Evolutionary conservation across 2,329 filamentous ascomycete species (phyloP).

Genomic region (Claviceps pusilla): DNA sequence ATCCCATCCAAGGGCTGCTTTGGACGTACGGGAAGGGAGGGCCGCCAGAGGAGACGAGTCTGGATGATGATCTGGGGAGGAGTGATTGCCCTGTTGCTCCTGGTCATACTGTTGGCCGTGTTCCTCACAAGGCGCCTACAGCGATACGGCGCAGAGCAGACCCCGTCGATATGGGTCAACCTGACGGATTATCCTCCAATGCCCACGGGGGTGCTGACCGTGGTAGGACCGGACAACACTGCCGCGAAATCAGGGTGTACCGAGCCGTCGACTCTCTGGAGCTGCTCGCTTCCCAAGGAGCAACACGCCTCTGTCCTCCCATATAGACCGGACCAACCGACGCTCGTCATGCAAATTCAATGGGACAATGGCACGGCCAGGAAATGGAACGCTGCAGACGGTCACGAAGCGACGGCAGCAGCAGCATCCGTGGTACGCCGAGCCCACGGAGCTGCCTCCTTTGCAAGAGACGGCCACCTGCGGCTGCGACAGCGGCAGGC

Average conservation of each 20-base stretch:
- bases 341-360: conserved; percentile 67
- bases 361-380: conserved; percentile 45
- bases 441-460: conserved; percentile 11
- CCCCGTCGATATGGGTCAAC: conserved; percentile 59
- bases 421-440: conserved; percentile 13
- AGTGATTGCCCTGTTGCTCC: conserved; percentile 38
- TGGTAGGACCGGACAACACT: conserved; percentile 57
- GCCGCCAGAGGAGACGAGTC: conserved; percentile 45
- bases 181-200: conserved; percentile 76
- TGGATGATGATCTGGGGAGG: conserved; percentile 37
- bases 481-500: conserved; percentile 10
- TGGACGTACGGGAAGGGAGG: conserved; percentile 47
- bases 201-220: conserved; percentile 66
- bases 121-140: conserved; percentile 27
- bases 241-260: conserved; percentile 55
- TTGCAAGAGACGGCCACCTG: conserved; percentile 11
- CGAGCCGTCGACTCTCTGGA: conserved; percentile 62
- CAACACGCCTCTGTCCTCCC: conserved; percentile 49
- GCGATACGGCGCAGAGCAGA: conserved; percentile 5
- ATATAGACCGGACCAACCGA: conserved; percentile 54
- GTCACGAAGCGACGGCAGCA: conserved; percentile 18
- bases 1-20: conserved; percentile 50
- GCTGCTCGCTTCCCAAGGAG: conserved; percentile 69
- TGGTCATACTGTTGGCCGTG: conserved; percentile 43
- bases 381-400: conserved; percentile 33